These are phyloP conservation scores for Talaromyces sp. DNA, from an alignment of 2,329 filamentous ascomycete species.

Conservation along the genomic window DNA sequence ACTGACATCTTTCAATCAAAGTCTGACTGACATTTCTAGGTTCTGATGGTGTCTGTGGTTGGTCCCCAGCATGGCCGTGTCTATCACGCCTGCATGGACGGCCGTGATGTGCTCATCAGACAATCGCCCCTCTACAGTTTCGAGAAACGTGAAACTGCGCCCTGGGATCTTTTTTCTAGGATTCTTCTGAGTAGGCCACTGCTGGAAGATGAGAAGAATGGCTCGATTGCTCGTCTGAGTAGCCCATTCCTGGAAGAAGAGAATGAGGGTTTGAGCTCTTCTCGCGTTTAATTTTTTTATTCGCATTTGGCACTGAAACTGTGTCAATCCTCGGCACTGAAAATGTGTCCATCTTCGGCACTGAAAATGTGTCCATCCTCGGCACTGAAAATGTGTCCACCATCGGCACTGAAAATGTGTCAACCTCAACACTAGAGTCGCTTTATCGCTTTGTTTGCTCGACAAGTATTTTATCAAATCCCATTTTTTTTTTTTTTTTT, in stretches of 20 bases:
- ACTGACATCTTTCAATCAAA: neutral
- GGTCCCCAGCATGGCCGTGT: neutral
- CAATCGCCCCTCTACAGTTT: neutral
- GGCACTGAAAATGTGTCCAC: too few species aligned
- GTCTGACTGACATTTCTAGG: neutral
- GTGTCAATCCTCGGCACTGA: too few species aligned
- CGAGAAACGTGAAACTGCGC: neutral
- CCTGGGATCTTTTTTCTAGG: neutral
- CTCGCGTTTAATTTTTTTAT: too few species aligned
- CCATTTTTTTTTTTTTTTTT: too few species aligned
- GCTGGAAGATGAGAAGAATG: neutral
- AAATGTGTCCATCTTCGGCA: too few species aligned
- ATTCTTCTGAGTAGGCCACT: neutral
- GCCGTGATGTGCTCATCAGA: neutral
- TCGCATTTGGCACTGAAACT: too few species aligned
- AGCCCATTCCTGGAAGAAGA: neutral
- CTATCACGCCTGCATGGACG: conserved; percentile 3
- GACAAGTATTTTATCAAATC: neutral
- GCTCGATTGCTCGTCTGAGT: neutral
- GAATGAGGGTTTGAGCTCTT: too few species aligned
- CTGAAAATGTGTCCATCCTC: too few species aligned
- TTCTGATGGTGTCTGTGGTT: neutral
- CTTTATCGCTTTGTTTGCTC: too few species aligned
- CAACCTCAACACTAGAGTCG: too few species aligned
- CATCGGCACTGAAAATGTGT: too few species aligned